phyloP scores from a whole-genome alignment of 139 green algal genomes.

The Klebsormidium nitens region DNA sequence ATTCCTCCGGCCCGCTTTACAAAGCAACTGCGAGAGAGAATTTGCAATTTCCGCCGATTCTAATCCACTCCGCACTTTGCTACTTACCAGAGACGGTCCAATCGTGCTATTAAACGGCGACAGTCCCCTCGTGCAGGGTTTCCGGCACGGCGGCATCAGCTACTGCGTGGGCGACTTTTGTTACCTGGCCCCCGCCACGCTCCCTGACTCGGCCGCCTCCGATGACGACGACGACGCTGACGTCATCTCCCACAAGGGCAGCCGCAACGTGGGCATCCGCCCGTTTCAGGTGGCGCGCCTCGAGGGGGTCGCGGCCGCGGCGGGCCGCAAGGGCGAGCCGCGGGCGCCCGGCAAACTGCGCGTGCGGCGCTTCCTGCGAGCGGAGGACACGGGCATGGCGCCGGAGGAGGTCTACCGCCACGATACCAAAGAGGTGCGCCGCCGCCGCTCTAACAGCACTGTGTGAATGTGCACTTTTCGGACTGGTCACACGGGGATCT shows the following conservation, averaged over 20 bases:
- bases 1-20: too few species aligned
- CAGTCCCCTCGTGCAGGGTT: too few species aligned
- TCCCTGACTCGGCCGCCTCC: constrained; percentile 18
- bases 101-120: too few species aligned
- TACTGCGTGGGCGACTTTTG: constrained; percentile 61
- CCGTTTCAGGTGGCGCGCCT: constrained; percentile 68
- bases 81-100: constrained; percentile 21
- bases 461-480: too few species aligned
- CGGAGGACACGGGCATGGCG: constrained; percentile 70
- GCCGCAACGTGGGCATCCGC: constrained; percentile 61
- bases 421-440: constrained; percentile 71
- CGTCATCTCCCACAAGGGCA: constrained; percentile 16
- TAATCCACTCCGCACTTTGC: too few species aligned
- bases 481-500: too few species aligned
- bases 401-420: constrained; percentile 64
- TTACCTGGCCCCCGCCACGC: constrained; percentile 60
- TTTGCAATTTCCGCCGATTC: too few species aligned
- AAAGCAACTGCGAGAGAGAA: too few species aligned
- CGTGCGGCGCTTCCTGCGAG: constrained; percentile 77
- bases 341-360: constrained; percentile 29
- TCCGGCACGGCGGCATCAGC: constrained; percentile 8
- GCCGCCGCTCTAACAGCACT: too few species aligned
- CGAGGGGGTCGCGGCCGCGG: constrained; percentile 42
- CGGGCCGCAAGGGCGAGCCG: constrained; percentile 10
- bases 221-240: constrained; percentile 25